phyloP scores from a whole-genome alignment of 768 basidiomycete species.

The Amanita pallidorosea region DNA sequence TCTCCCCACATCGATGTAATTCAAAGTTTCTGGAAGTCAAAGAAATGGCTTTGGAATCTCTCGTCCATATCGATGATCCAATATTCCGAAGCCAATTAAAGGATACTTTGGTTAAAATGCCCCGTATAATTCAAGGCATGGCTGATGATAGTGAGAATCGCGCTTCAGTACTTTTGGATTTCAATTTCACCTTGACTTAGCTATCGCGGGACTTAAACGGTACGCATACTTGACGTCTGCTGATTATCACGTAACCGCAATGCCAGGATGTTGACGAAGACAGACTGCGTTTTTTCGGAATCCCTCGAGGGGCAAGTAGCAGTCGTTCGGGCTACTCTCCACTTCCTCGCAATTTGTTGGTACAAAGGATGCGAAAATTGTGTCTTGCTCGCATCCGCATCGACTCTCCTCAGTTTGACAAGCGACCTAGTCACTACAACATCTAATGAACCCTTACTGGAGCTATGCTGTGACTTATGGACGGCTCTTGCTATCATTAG shows the following conservation, averaged over 20 bases:
- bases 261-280: neutral
- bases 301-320: conserved; percentile 5
- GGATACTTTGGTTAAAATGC: neutral
- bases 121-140: neutral
- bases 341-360: conserved; percentile 26
- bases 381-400: conserved; percentile 3
- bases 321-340: conserved; percentile 14
- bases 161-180: neutral
- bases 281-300: neutral
- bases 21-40: conserved; percentile 15
- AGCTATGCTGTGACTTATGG: conserved; percentile 30
- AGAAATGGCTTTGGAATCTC: conserved; percentile 18
- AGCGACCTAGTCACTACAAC: conserved; percentile 3
- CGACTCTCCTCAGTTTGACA: conserved; percentile 8
- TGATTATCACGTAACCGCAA: neutral
- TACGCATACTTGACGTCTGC: neutral
- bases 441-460: neutral
- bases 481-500: conserved; percentile 9
- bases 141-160: neutral
- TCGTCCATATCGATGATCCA: neutral
- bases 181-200: neutral
- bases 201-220: neutral
- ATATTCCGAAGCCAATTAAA: neutral
- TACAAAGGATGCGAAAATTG: conserved; percentile 12
- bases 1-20: neutral